Evolutionary conservation across 345 rosid genomes (phyloP), one percentile per base, ranked within the genome.

Genomic region (Salix koriyanagi): DNA sequence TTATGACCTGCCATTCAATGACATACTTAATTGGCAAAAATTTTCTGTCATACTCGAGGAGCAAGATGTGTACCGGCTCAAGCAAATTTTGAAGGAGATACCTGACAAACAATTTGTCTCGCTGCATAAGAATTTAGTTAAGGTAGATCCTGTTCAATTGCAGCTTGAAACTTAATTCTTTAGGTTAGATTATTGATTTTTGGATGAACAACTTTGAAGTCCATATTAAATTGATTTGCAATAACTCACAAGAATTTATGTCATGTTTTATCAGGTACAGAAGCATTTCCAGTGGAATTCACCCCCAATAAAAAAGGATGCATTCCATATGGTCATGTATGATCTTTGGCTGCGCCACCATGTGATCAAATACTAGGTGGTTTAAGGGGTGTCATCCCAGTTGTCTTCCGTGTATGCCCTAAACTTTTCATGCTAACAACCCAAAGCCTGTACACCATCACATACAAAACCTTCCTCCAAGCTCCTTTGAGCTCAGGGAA

Each of bases 271-370:
- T 74, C 85, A 96, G 99, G 95, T 93, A 44, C 98, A 96, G 72
- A 92, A 93, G 86, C 99, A 96, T 83, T 93, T 93, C 80, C 97
- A 93, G 30, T 96, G 99, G 99, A 93, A 96, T 72, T 75, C 97
- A 41, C 97, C 99, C 13, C 91, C 99, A 0, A n/a, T 91, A 50
- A 87, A 88, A 77, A 87, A 81, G 8, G 99, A 93, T 66, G 95
- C 97, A 65, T 96, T 96, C 86, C 97, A 96, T 80, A 96, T 93
- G 98, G 90, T 94, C 79, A 91, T 96, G 91, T 96, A 91, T 66
- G 98, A 96, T 64, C 89, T 96, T 52, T 96, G 99, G 99, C 82
- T 93, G 80, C 97, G 98, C 65, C 98, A 76, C 79, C 96, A 90
- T 79, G 97, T 92, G 69, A 87, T 96, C 83, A 92, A 88, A 82